Evolutionary conservation across 495 filamentous ascomycete genomes (phyloP).

Genomic region (Beverwykella pulmonaria): DNA sequence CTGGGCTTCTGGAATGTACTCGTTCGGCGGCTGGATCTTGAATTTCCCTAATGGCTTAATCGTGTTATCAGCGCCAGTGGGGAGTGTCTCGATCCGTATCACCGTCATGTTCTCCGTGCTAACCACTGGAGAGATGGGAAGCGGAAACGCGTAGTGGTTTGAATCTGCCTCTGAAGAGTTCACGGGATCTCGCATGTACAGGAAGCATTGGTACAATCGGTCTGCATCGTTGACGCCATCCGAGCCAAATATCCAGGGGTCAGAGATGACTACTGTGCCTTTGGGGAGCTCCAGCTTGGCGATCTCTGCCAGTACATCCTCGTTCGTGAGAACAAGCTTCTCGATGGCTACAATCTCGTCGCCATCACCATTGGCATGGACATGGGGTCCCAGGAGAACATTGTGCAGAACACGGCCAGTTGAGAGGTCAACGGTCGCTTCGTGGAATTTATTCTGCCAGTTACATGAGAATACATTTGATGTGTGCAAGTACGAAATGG

Average conservation of each 20-base stretch:
- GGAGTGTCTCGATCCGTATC: constrained; percentile 61
- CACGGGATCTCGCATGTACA: constrained; percentile 64
- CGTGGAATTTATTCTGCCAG: constrained; percentile 65
- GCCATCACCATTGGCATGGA: constrained; percentile 61
- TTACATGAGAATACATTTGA: not conserved
- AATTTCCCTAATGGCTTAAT: constrained; percentile 58
- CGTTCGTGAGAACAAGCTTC: constrained; percentile 58
- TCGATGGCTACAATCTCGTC: constrained; percentile 65
- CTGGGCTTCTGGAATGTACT: constrained; percentile 76
- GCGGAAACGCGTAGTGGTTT: constrained; percentile 80
- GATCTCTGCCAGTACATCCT: constrained; percentile 62
- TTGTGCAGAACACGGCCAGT: constrained; percentile 59
- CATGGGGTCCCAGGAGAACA: constrained; percentile 57
- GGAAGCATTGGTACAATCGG: constrained; percentile 66
- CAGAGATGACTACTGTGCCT: constrained; percentile 61
- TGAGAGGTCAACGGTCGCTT: constrained; percentile 63
- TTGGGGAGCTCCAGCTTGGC: constrained; percentile 66
- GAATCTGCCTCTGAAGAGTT: constrained; percentile 61
- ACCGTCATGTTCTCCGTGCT: constrained; percentile 65
- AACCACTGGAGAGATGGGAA: constrained; percentile 77
- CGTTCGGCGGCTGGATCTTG: constrained; percentile 60
- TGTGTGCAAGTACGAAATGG: not conserved
- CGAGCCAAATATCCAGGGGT: constrained; percentile 75
- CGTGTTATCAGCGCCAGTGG: constrained; percentile 64
- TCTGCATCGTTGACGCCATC: constrained; percentile 64